Base-by-base conservation (phyloP, 441 rosid species). In the Arabidopsis hybrid region DNA sequence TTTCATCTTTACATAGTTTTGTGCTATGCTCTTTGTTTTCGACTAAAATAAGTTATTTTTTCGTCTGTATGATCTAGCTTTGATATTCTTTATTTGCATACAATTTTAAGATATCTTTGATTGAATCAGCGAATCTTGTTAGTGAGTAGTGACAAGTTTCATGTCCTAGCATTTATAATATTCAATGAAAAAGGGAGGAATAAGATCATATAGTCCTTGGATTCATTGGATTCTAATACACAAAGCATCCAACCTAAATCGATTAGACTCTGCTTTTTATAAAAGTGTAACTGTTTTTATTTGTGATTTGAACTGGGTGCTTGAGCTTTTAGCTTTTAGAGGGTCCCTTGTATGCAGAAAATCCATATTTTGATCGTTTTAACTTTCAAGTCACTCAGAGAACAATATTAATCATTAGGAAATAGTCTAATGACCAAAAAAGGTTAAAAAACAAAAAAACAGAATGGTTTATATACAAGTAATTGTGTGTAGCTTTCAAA, bases 341-440 rank as follows among this genome's bases (percentile, higher is more conserved):
- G 53, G 49, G 76, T 42, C 76, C 57, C 64, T 34, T 53, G 5
- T 42, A 16, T 29, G 49, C 35, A 35, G 50, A 64, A 72, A 64
- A 21, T 63, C 6, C 31, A 9, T 50, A 49, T 51, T 52, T 38
- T 32, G 2, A 51, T 71, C 2, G 47, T 7, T 42, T 42, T 12
- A 4, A 40, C 29, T 26, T 26, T 26, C 3, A 26, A 26, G 29
- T 0, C 50, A 49, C 31, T 18, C 16, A 40, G 40, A 40, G 13
- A 32, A 63, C 21, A 42, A 55, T 29, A 26, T 4, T 26, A 56
- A 55, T 50, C 34, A 38, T 40, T 39, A 57, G 45, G 9, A 56
- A 39, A 55, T 55, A 43, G 31, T 29, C 42, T 29, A 6, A 12
- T 36, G 14, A 52, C 8, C 35, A 11, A 51, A 11, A 66, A 38